phyloP scores from a whole-genome alignment of 1,284 basidiomycete genomes.

The Meira miltonrushii region DNA sequence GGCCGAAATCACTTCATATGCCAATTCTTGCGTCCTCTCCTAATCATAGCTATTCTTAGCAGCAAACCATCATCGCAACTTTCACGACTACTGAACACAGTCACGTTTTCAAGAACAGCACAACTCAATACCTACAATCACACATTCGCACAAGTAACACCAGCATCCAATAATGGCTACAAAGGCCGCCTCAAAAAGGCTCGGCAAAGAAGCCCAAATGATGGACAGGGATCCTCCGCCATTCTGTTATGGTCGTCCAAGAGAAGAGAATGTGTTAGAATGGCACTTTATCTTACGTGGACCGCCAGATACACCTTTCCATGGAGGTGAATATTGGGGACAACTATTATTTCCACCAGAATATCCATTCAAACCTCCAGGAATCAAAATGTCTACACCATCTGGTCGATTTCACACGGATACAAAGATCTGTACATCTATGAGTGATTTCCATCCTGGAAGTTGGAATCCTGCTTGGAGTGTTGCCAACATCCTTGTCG shows the following conservation, averaged over 20 bases:
- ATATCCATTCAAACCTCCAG: slow-evolving; percentile 62
- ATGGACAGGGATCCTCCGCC: slow-evolving; percentile 93
- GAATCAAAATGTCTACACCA: slow-evolving; percentile 95
- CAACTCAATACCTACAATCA: neutral
- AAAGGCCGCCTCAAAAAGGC: slow-evolving; percentile 53
- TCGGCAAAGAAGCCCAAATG: slow-evolving; percentile 78
- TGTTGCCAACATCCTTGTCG: slow-evolving; percentile 87
- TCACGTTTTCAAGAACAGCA: neutral
- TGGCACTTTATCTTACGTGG: slow-evolving; percentile 62
- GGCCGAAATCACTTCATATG: too few relatives aligned
- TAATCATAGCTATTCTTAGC: too few relatives aligned
- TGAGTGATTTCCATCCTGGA: slow-evolving; percentile 69
- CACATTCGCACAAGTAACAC: neutral
- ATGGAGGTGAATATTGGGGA: slow-evolving; percentile 87
- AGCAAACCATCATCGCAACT: too few relatives aligned
- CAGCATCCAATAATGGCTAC: slow-evolving; percentile 17
- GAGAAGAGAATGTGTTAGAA: slow-evolving; percentile 85
- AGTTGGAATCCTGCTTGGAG: slow-evolving; percentile 88
- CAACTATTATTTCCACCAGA: slow-evolving; percentile 63
- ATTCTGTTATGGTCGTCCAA: slow-evolving; percentile 85
- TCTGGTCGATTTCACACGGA: slow-evolving; percentile 87
- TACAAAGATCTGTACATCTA: slow-evolving; percentile 67
- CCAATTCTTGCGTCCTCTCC: too few relatives aligned
- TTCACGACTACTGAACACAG: too few relatives aligned
- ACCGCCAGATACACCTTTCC: slow-evolving; percentile 83